These are phyloP conservation scores for Silene uniflora DNA, from an alignment of 148 eudicot species.

Conservation along the genomic window DNA sequence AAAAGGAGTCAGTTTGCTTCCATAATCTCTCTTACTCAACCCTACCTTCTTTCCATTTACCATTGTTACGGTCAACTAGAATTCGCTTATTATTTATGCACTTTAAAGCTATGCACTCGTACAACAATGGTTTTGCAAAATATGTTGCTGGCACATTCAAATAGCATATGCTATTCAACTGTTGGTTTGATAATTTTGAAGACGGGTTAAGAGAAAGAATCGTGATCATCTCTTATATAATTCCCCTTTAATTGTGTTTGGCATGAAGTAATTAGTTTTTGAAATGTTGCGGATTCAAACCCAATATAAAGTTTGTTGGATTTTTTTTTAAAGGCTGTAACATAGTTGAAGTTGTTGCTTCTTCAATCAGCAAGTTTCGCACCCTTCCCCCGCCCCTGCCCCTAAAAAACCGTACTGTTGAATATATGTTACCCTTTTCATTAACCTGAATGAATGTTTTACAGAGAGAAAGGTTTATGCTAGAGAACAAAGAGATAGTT, in stretches of 20 bases:
- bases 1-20: not conserved
- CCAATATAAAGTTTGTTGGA: too few species aligned
- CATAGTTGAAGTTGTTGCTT: too few species aligned
- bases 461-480: slow-evolving; percentile 70
- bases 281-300: too few species aligned
- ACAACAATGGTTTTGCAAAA: not conserved
- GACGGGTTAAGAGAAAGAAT: not conserved
- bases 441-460: slow-evolving; percentile 21
- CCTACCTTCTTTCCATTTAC: not conserved
- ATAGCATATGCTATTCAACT: not conserved
- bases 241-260: not conserved
- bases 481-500: slow-evolving; percentile 52
- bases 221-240: not conserved
- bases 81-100: not conserved
- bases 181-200: not conserved
- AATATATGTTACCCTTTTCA: not conserved
- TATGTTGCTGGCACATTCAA: not conserved
- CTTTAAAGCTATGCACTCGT: not conserved
- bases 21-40: not conserved
- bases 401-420: not conserved
- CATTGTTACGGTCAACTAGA: too few species aligned
- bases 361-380: too few species aligned
- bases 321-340: too few species aligned
- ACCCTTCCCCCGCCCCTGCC: too few species aligned
- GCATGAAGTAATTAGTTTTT: too few species aligned